Conservation (phyloP, 495 filamentous ascomycete genomes). For the Terfezia claveryi region DNA sequence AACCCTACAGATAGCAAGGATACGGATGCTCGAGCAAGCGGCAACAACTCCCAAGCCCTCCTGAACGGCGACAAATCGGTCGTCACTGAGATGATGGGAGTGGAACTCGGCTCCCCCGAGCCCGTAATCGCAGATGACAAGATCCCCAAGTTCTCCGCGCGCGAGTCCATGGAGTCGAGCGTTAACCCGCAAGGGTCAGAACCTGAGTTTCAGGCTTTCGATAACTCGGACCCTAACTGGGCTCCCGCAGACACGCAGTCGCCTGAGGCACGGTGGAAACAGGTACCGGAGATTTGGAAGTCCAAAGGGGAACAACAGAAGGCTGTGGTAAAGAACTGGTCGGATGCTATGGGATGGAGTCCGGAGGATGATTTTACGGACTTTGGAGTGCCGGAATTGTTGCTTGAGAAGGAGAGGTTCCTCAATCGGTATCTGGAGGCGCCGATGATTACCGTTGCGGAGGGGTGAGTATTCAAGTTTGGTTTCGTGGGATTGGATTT, state of each 20-base stretch:
- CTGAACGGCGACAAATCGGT: slow-evolving; percentile 1
- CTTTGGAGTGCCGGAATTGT: not conserved
- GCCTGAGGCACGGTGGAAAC: not conserved
- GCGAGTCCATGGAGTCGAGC: slow-evolving; percentile 1
- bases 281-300: not conserved
- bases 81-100: slow-evolving; percentile 9
- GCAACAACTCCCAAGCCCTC: slow-evolving; percentile 5
- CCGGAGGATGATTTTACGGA: not conserved
- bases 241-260: not conserved
- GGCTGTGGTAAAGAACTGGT: not conserved
- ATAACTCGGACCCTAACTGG: not conserved
- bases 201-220: not conserved
- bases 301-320: not conserved
- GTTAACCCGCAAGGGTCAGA: not conserved
- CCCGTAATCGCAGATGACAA: slow-evolving; percentile 4
- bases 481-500: no score
- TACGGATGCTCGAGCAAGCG: slow-evolving; percentile 1
- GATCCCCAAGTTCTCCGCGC: slow-evolving; percentile 4
- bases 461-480: not conserved
- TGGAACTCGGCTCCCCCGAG: slow-evolving; percentile 5
- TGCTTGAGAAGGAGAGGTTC: not conserved
- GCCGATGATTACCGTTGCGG: not conserved
- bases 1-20: slow-evolving; percentile 1
- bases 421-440: not conserved
- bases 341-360: not conserved